Evolutionary conservation across 352 stramenopile species (phyloP).

Genomic region (Thraustochytrium sp.): DNA sequence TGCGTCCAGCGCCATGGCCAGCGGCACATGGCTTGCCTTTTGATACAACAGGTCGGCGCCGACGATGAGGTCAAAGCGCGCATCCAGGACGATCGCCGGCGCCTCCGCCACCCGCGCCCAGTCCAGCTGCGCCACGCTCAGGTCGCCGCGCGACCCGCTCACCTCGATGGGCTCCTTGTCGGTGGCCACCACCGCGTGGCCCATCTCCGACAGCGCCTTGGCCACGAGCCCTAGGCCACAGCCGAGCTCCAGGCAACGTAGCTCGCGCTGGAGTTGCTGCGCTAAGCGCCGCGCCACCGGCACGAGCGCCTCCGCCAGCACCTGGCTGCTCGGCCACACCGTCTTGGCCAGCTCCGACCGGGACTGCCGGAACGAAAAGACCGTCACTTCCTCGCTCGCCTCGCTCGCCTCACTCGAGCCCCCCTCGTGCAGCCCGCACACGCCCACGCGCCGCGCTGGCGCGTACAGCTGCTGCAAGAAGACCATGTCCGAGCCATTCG

Average conservation of each 20-base stretch:
- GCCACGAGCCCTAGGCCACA: neutral
- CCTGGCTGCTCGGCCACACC: neutral
- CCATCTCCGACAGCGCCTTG: neutral
- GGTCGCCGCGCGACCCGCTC: neutral
- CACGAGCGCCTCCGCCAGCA: neutral
- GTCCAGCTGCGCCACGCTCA: neutral
- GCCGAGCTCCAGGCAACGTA: neutral
- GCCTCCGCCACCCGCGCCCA: neutral
- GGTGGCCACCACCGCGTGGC: neutral
- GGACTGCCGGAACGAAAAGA: neutral
- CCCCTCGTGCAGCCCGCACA: neutral
- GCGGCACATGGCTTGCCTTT: neutral
- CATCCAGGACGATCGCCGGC: neutral
- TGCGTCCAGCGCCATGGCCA: neutral
- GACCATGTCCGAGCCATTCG: neutral
- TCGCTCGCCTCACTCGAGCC: neutral
- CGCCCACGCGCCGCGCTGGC: neutral
- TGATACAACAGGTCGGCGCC: slow-evolving; percentile 10
- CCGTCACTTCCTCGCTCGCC: neutral
- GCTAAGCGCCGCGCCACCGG: neutral
- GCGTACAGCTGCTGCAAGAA: neutral
- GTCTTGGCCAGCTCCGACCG: neutral
- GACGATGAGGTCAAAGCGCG: neutral
- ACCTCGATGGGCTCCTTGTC: neutral
- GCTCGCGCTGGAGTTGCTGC: neutral